A percentile compares a stretch with the other conserved stretches of the same genome.
Conservation (phyloP, 2,329 filamentous ascomycete species). For the Aspergillus sp. region DNA sequence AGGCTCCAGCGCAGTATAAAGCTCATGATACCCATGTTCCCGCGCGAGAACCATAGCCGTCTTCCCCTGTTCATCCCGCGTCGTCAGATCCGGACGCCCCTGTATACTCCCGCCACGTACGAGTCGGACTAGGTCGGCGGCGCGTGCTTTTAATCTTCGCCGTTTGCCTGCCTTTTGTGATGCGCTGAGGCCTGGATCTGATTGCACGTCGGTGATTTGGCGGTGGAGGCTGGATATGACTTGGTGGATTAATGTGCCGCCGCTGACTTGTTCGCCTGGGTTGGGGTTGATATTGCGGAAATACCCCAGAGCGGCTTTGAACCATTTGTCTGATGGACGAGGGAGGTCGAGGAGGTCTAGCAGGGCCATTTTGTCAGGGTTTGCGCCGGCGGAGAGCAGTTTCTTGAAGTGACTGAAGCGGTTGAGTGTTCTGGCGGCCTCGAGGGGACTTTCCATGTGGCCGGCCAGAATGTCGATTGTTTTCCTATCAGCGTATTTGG, state of each 20-base stretch:
- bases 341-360: background rate
- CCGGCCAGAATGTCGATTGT: background rate
- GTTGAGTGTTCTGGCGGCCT: background rate
- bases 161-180: background rate
- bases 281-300: background rate
- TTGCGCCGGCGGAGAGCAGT: background rate
- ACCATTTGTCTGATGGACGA: background rate
- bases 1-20: background rate
- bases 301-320: background rate
- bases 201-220: background rate
- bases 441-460: background rate
- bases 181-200: background rate
- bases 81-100: background rate
- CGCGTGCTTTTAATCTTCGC: background rate
- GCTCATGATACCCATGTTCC: too few species aligned
- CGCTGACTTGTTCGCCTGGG: background rate
- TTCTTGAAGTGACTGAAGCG: background rate
- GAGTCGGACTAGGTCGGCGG: background rate
- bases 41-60: background rate
- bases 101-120: background rate
- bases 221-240: background rate
- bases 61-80: background rate
- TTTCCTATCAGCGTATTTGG: too few species aligned
- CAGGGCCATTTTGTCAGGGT: background rate
- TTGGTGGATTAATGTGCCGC: background rate